Evolutionary conservation across 352 stramenopile species (phyloP).

Genomic region (Pythium diclinum): DNA sequence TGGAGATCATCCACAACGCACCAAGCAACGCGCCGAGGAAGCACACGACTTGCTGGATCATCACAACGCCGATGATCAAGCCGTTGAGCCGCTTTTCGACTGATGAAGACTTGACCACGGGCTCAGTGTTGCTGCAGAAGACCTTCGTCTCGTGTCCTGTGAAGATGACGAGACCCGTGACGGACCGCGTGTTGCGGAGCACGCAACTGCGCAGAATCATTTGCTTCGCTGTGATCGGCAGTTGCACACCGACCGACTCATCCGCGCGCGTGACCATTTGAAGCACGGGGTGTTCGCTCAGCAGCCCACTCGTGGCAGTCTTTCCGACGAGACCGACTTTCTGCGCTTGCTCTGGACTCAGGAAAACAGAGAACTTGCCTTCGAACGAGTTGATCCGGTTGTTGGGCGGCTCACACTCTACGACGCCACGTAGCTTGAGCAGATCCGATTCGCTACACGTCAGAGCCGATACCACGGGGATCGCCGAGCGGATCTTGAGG

Average conservation of each 20-base stretch:
- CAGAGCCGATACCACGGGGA: constrained; percentile 45
- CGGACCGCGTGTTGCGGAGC: constrained; percentile 80
- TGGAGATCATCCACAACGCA: constrained; percentile 61
- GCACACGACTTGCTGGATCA: constrained; percentile 76
- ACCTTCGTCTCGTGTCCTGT: constrained; percentile 86
- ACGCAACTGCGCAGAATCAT: constrained; percentile 88
- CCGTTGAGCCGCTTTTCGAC: constrained; percentile 70
- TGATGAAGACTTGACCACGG: constrained; percentile 73
- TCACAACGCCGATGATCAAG: constrained; percentile 70
- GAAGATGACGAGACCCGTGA: constrained; percentile 88
- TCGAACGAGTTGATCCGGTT: constrained; percentile 84
- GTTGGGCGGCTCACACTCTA: constrained; percentile 82
- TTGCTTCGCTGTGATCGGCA: constrained; percentile 82
- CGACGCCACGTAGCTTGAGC: constrained; percentile 43
- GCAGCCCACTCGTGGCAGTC: not conserved
- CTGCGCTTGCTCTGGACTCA: constrained; percentile 36
- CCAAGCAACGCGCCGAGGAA: constrained; percentile 60
- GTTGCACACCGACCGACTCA: constrained; percentile 33
- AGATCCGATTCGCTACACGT: constrained; percentile 28
- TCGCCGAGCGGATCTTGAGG: constrained; percentile 76
- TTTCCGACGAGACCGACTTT: constrained; percentile 30
- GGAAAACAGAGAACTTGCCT: constrained; percentile 52
- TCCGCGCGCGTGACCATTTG: constrained; percentile 36
- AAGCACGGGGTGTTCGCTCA: constrained; percentile 15
- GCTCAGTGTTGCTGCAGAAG: constrained; percentile 77